Conservation (phyloP, 1,139 yeast genomes). For the Geotrichum aggregatum region DNA sequence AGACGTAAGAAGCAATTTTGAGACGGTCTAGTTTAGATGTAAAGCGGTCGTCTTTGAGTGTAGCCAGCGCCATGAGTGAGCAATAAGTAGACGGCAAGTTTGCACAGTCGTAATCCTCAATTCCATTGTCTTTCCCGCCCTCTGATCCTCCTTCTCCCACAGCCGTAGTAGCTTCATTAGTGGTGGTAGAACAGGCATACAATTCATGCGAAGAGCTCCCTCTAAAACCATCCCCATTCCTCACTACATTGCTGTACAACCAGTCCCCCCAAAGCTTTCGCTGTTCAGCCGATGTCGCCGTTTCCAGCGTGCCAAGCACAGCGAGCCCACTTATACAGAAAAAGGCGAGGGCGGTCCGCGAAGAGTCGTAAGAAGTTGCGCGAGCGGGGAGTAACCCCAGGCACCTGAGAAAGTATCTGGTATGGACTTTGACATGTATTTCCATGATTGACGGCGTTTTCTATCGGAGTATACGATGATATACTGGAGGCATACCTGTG, state of each 20-base stretch:
- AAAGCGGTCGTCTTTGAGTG: conserved; percentile 44
- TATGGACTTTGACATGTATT: conserved; percentile 23
- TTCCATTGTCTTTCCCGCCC: no score
- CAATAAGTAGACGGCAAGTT: conserved; percentile 62
- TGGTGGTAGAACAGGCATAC: conserved; percentile 5
- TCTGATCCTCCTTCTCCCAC: no score
- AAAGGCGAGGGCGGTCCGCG: conserved; percentile 59
- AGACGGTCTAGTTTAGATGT: conserved; percentile 42
- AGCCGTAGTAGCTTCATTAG: no score
- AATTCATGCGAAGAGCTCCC: conserved; percentile 49
- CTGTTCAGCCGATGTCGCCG: conserved; percentile 30
- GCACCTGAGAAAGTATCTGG: conserved; percentile 35
- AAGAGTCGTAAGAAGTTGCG: conserved; percentile 49
- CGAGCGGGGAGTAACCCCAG: conserved; percentile 37
- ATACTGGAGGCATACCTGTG: no score
- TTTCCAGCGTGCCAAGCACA: conserved; percentile 44
- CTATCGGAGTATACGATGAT: no score
- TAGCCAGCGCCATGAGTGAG: conserved; percentile 41
- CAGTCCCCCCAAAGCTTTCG: conserved; percentile 42
- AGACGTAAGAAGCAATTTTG: conserved; percentile 50
- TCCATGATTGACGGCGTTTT: no score
- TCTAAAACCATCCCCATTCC: conserved; percentile 49
- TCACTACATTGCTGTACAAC: conserved; percentile 49
- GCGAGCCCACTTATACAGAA: conserved; percentile 64
- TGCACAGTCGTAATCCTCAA: conserved; percentile 63